Conservation (phyloP, 495 filamentous ascomycete genomes). For the Hyphodiscus hymeniophilus region DNA sequence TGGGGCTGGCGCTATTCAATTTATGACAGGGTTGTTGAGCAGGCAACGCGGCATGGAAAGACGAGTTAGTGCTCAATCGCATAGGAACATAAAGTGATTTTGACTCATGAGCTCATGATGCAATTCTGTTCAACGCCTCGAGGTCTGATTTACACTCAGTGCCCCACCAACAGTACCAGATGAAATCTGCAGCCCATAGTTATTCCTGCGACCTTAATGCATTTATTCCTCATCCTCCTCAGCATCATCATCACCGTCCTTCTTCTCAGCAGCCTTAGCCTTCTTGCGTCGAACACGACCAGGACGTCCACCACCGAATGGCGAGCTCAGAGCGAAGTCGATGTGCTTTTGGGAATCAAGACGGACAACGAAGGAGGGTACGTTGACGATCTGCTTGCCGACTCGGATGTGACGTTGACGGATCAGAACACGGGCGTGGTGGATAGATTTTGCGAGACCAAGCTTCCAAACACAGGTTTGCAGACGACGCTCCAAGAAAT, state of each 20-base stretch:
- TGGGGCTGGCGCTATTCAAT: too few species aligned
- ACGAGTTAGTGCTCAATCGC: too few species aligned
- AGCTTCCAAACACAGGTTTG: conserved; percentile 99
- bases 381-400: conserved; percentile 99
- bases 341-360: conserved; percentile 99
- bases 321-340: conserved; percentile 94
- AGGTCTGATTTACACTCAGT: conserved; percentile 13
- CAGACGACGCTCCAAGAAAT: conserved; percentile 99
- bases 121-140: conserved; percentile 11
- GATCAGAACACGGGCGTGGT: conserved; percentile 99
- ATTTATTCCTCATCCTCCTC: conserved; percentile 74
- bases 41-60: too few species aligned
- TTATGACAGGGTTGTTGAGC: too few species aligned
- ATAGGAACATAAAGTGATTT: too few species aligned
- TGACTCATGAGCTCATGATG: background rate
- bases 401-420: conserved; percentile 99
- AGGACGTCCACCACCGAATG: conserved; percentile 93
- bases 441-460: conserved; percentile 98
- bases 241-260: conserved; percentile 73
- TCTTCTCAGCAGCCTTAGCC: conserved; percentile 88
- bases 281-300: conserved; percentile 99
- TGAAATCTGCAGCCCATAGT: conserved; percentile 11
- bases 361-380: conserved; percentile 97
- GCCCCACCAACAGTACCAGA: conserved; percentile 4
- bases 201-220: background rate